A percentile compares a stretch with the other conserved stretches of the same genome.
phyloP scores from a whole-genome alignment of 805 yeast species.

The Starmera amethionina region DNA sequence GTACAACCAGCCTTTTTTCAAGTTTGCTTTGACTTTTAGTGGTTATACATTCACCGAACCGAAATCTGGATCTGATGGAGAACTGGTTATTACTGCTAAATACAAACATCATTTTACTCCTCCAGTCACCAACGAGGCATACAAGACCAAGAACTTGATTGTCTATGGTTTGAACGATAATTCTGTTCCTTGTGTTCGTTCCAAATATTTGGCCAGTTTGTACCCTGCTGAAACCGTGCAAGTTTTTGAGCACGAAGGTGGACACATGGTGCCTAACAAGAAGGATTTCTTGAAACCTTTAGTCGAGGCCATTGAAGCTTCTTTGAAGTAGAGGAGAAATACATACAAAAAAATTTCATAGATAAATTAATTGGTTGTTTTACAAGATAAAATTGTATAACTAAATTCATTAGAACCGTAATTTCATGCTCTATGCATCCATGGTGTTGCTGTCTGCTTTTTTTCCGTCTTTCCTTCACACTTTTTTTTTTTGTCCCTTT shows the following conservation, averaged over 20 bases:
- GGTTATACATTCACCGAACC: slow-evolving; percentile 47
- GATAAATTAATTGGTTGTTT: too few species aligned
- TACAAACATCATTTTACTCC: slow-evolving; percentile 22
- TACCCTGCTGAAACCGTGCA: slow-evolving; percentile 39
- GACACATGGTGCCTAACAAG: slow-evolving; percentile 92
- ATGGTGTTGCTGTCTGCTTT: too few species aligned
- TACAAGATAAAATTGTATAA: too few species aligned
- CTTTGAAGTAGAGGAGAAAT: slow-evolving; percentile 6
- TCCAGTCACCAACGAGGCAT: slow-evolving; percentile 17
- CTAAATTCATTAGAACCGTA: too few species aligned
- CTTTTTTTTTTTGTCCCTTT: too few species aligned
- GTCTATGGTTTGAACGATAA: slow-evolving; percentile 83
- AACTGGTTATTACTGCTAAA: slow-evolving; percentile 26
- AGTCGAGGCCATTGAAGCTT: slow-evolving; percentile 25
- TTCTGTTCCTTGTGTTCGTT: slow-evolving; percentile 67
- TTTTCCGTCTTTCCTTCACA: too few species aligned
- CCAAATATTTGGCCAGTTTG: slow-evolving; percentile 46
- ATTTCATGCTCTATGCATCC: too few species aligned
- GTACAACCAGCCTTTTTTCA: slow-evolving; percentile 30
- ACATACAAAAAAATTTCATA: background rate
- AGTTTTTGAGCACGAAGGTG: slow-evolving; percentile 80
- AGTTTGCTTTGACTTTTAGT: slow-evolving; percentile 69
- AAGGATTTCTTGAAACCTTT: slow-evolving; percentile 40
- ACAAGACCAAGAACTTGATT: slow-evolving; percentile 46
- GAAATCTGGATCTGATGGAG: slow-evolving; percentile 21